These are phyloP conservation scores for Apophysomyces ossiformis DNA, from an alignment of 371 early-diverging fungal genomes.

Conservation along the genomic window DNA sequence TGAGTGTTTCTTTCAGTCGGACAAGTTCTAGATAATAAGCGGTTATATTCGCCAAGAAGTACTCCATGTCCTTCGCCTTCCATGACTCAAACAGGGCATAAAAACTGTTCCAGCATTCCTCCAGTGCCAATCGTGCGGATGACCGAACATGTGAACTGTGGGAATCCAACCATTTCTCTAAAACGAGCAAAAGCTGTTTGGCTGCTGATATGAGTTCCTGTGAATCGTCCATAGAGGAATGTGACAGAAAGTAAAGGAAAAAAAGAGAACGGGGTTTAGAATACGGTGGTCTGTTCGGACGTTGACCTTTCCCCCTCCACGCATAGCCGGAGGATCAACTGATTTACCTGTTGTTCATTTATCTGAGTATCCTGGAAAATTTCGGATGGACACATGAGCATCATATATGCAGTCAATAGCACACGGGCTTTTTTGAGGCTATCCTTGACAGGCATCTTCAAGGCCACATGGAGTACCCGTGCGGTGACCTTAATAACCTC, in stretches of 20 bases:
- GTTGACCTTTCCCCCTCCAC: background rate
- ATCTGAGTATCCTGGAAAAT: constrained; percentile 58
- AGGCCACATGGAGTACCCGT: constrained; percentile 33
- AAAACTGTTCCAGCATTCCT: constrained; percentile 59
- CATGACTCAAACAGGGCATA: constrained; percentile 69
- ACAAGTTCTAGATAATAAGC: constrained; percentile 74
- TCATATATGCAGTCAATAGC: constrained; percentile 72
- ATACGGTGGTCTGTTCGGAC: background rate
- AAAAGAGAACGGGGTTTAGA: constrained; percentile 14
- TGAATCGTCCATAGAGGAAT: constrained; percentile 16
- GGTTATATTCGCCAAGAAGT: constrained; percentile 64
- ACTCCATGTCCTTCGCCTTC: constrained; percentile 70
- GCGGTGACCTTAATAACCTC: constrained; percentile 41
- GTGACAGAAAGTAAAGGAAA: background rate
- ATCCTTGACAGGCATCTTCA: constrained; percentile 33
- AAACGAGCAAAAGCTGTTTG: constrained; percentile 50
- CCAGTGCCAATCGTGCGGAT: constrained; percentile 41
- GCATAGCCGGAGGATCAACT: constrained; percentile 11
- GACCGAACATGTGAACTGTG: constrained; percentile 32
- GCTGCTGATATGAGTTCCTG: constrained; percentile 49
- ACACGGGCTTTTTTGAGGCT: constrained; percentile 58
- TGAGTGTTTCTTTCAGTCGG: constrained; percentile 67
- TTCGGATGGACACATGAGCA: constrained; percentile 64
- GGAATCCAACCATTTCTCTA: constrained; percentile 60
- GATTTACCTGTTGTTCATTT: constrained; percentile 57